These are phyloP conservation scores for Oidium heveae DNA, from an alignment of 2,329 filamentous ascomycete species.

Conservation along the genomic window DNA sequence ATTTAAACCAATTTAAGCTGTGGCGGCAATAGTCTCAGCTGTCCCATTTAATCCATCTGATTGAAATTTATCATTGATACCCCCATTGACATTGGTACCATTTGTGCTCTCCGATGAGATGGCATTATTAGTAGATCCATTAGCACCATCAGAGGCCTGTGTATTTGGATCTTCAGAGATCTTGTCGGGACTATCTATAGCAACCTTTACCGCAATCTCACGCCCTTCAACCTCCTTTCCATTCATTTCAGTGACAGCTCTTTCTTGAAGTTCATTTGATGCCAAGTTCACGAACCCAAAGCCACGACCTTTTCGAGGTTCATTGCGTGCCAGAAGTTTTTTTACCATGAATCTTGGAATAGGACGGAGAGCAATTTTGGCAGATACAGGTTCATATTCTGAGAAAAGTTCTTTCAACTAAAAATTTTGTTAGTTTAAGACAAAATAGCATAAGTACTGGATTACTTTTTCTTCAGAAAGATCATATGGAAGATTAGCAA, in stretches of 20 bases:
- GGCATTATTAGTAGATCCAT: constrained; percentile 19
- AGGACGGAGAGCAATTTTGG: constrained; percentile 94
- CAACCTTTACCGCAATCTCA: constrained; percentile 98
- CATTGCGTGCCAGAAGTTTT: constrained; percentile 95
- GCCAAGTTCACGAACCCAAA: constrained; percentile 95
- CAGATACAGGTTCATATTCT: constrained; percentile 73
- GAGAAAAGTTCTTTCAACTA: constrained; percentile 95
- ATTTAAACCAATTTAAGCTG: constrained; percentile 15
- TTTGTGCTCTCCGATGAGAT: constrained; percentile 16
- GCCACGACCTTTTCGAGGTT: constrained; percentile 95
- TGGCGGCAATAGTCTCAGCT: constrained; percentile 4
- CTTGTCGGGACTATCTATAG: constrained; percentile 98
- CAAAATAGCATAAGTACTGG: neutral
- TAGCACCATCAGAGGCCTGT: constrained; percentile 14
- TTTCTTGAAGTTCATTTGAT: constrained; percentile 88
- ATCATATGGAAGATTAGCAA: constrained; percentile 96
- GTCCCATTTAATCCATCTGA: neutral
- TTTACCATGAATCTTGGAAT: constrained; percentile 99
- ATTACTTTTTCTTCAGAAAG: constrained; percentile 84
- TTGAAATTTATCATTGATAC: neutral
- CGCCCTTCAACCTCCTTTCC: constrained; percentile 97
- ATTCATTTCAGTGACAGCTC: constrained; percentile 96
- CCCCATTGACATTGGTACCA: neutral
- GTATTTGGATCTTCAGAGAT: constrained; percentile 57
- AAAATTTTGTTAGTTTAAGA: constrained; percentile 5